Conservation (phyloP, 169 alveolate genomes). For the Plasmodium yoelii region DNA sequence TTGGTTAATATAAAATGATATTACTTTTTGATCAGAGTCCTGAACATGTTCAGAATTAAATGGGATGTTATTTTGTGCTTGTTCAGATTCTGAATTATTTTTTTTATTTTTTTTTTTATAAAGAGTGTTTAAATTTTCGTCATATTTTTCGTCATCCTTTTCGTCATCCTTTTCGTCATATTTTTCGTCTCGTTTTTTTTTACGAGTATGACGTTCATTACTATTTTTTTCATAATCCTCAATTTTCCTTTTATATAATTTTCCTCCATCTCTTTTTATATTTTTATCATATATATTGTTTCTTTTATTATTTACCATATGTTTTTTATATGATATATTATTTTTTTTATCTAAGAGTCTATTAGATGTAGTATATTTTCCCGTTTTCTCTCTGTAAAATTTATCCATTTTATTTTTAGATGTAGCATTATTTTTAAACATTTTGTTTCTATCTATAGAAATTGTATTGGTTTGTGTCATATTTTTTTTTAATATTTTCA, state of each 20-base stretch:
- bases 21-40: constrained; percentile 1
- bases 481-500: constrained; percentile 35
- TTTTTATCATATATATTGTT: background rate
- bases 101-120: background rate
- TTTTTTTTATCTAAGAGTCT: background rate
- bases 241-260: constrained; percentile 14
- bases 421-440: background rate
- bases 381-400: background rate
- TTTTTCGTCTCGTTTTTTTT: background rate
- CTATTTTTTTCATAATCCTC: background rate
- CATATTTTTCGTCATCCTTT: background rate
- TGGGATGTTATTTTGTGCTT: background rate
- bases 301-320: background rate
- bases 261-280: background rate
- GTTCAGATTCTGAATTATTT: background rate
- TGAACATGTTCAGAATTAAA: background rate
- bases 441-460: background rate
- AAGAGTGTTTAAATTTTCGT: background rate
- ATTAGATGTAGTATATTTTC: background rate
- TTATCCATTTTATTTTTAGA: background rate
- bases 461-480: no score
- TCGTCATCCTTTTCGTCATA: background rate
- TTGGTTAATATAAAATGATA: constrained; percentile 48
- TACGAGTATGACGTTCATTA: background rate
- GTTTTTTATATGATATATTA: background rate